These are phyloP conservation scores for Primulina tabacum DNA, from an alignment of 257 asterid species.

Conservation along the genomic window DNA sequence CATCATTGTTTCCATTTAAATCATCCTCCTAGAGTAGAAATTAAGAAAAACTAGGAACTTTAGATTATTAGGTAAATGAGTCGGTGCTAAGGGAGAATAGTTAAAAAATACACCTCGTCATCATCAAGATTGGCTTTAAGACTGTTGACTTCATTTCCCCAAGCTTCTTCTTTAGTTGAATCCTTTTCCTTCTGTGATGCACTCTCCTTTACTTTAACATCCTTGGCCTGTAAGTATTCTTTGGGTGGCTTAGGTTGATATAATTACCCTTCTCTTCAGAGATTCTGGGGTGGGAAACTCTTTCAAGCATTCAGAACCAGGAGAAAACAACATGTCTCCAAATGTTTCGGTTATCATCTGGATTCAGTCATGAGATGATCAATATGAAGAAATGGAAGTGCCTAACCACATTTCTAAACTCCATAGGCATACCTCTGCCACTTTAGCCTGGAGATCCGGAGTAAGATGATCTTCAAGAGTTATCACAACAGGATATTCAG, in stretches of 20 bases:
- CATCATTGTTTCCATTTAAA: conserved; percentile 37
- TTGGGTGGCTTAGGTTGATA: conserved; percentile 71
- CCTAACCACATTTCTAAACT: conserved; percentile 11
- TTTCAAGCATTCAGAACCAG: conserved; percentile 43
- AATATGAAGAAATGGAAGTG: conserved; percentile 20
- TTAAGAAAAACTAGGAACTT: conserved; percentile 3
- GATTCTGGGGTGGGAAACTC: conserved; percentile 58
- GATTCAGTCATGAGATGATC: conserved; percentile 22
- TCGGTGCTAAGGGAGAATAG: conserved; percentile 19
- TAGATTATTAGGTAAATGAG: conserved; percentile 9
- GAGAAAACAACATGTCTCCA: conserved; percentile 52
- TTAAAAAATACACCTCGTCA: conserved; percentile 31
- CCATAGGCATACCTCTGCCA: conserved; percentile 49
- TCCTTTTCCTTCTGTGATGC: conserved; percentile 35
- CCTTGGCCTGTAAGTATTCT: conserved; percentile 56
- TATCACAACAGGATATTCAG: conserved; percentile 63
- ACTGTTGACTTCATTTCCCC: conserved; percentile 47
- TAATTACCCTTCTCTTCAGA: conserved; percentile 51
- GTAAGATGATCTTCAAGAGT: conserved; percentile 71
- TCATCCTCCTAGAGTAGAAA: conserved; percentile 39
- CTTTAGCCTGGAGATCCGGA: conserved; percentile 59
- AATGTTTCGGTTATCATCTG: conserved; percentile 59
- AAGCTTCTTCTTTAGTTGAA: conserved; percentile 39
- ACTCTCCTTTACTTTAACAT: conserved; percentile 32
- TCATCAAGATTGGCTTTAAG: conserved; percentile 30